Evolutionary conservation across 2,329 filamentous ascomycete species (phyloP), one percentile per base, ranked within the genome.

Genomic region (Colletotrichum coccodes): DNA sequence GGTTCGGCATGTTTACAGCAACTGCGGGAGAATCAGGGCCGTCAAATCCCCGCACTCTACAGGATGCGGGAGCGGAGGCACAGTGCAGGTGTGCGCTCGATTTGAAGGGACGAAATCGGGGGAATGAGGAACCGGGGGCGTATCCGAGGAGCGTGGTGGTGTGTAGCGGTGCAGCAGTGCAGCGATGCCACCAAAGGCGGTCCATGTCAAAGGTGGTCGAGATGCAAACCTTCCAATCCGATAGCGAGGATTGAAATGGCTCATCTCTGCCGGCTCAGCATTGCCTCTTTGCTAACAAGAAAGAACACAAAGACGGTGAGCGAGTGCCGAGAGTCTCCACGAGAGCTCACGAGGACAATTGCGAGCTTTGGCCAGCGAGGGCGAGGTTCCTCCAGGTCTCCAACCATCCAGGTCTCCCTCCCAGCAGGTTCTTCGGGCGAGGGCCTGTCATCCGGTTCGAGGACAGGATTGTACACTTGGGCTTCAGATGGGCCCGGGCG

Each of bases 1-100:
- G 30, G 60, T 16, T 28, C 11, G 57, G 54, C 44, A 34, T 54
- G 47, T 40, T 60, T 49, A 61, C 36, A 60, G 49, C 54, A 60
- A 63, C n/a, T 38, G 63, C 67, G 57, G 67, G 64, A 63, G 44
- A 63, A 70, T 59, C 67, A 70, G 67, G 64, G 64, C 64, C 67
- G 67, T 59, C 67, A 49, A 68, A 70, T 68, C 67, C 63, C 67
- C 67, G 63, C 67, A 70, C 50, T 69, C 56, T 56, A 56, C 30
- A 68, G 57, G 50, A 68, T 40, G 64, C 67, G 57, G 67, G 67
- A 70, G 64, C 58, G 57, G 67, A 70, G 67, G 67, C 63, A 63
- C 63, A 68, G 50, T 62, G 63, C 63, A 68, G 57, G 16, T 21
- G 34, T 23, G 44, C 21, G 21, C 34, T 59, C 49, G 47, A 60